Evolutionary conservation across 2,329 filamentous ascomycete species (phyloP), one percentile per base, ranked within the genome.

Genomic region (Arthroderma sp.): DNA sequence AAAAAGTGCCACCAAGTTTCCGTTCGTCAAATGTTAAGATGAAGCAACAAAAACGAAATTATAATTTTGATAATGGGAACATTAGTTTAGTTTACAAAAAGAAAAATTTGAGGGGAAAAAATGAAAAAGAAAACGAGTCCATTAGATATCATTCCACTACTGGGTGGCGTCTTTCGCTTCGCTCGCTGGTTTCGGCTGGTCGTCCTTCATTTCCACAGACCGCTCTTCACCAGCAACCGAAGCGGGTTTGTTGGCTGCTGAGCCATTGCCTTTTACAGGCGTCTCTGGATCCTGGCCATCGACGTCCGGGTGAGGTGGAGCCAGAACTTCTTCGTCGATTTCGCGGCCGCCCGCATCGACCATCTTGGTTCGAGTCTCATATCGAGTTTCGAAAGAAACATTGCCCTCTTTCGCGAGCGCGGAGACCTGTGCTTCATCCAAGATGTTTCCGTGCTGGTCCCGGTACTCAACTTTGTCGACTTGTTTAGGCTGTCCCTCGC

Each of bases 381-480:
- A 95, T 53, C 82, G 83, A 8, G 91, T 96, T 68, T 93, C 81
- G 68, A 98, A 95, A 57, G 86, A 86, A 48, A 96, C 88, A 66
- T 94, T 93, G 57, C 89, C 91, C 63, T 89, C 77, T 37, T 61
- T 59, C 27, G 61, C 52, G 30, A 98, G 77, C 15, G 76, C 77
- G 57, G 83, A 78, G 48, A 98, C 87, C 61, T 94, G 78, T 58
- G 87, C 83, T 44, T 83, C 78, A 58, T 89, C 71, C 30, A 98
- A 75, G 30, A 96, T 63, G 58, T 95, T 95, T 53, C 91, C 91
- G 55, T 94, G 74, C 64, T 95, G 86, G 63, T 96, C 91, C 44
- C 91, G 83, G 68, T 94, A 98, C 66, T 96, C 91, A 39, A 96
- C 71, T 29, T 43, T 22, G 15, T 22, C 15, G 15, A 22, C 15